phyloP scores from a whole-genome alignment of 192 early-diverging fungal genomes.

The Coemansia sp. region DNA sequence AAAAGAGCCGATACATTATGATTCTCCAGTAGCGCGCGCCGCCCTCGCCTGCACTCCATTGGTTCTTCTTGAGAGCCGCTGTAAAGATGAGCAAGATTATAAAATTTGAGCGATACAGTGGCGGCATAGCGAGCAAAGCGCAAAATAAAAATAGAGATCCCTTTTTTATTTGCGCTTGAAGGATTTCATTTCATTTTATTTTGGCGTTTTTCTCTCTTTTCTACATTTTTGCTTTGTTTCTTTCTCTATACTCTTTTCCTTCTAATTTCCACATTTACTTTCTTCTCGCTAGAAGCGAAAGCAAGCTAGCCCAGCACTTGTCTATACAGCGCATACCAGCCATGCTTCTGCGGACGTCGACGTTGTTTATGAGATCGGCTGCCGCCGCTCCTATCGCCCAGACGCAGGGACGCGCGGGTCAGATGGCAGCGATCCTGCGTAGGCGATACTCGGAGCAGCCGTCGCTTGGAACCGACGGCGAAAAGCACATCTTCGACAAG shows the following conservation, averaged over 20 bases:
- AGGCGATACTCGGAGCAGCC: slow-evolving; percentile 1
- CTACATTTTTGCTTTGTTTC: neutral
- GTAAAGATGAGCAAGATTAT: neutral
- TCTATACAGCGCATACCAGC: too few relatives aligned
- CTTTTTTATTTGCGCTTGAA: too few relatives aligned
- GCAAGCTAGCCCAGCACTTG: too few relatives aligned
- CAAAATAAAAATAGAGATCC: neutral
- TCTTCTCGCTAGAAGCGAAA: too few relatives aligned
- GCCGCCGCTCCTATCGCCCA: too few relatives aligned
- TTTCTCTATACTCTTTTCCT: neutral
- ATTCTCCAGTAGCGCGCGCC: slow-evolving; percentile 33
- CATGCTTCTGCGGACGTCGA: too few relatives aligned
- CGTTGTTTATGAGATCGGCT: too few relatives aligned
- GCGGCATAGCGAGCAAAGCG: too few relatives aligned
- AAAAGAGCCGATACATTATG: slow-evolving; percentile 54
- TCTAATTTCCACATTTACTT: neutral
- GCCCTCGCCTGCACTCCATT: neutral
- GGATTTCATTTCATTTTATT: neutral
- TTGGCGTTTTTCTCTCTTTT: neutral
- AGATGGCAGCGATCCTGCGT: neutral
- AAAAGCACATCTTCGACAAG: slow-evolving; percentile 73
- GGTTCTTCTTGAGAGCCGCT: neutral
- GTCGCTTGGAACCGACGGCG: slow-evolving; percentile 53
- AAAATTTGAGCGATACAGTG: too few relatives aligned
- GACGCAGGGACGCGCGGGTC: too few relatives aligned